Conservation (phyloP, 306 rosid species). For the Cicer arietinum region DNA sequence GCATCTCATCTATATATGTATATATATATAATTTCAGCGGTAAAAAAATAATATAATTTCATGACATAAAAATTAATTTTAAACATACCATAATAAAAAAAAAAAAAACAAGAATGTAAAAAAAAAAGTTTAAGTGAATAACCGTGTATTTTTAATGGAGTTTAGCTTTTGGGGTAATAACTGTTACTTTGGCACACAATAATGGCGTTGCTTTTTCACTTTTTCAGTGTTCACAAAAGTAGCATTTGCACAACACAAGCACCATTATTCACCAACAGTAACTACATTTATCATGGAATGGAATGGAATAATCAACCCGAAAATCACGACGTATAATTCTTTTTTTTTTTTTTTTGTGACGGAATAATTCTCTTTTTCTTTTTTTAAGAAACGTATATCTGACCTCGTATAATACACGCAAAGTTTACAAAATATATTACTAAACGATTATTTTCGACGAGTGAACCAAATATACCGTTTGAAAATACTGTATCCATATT, state of each 20-base stretch:
- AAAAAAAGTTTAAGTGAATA: no score
- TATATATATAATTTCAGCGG: no score
- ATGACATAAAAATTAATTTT: no score
- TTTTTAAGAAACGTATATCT: background rate
- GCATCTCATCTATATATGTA: no score
- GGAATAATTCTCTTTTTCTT: background rate
- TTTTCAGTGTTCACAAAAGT: constrained; percentile 22
- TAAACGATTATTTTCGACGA: no score
- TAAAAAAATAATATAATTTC: no score
- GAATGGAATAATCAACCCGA: constrained; percentile 21
- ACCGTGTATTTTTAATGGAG: background rate
- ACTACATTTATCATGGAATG: constrained; percentile 6
- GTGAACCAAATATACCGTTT: no score
- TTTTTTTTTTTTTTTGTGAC: background rate
- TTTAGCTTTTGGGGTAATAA: background rate
- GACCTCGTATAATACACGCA: no score
- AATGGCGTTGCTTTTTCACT: constrained; percentile 21
- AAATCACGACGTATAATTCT: constrained; percentile 15
- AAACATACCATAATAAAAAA: no score
- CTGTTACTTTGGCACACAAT: constrained; percentile 24
- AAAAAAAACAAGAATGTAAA: no score
- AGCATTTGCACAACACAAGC: background rate
- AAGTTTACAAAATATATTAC: no score
- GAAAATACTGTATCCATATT: no score
- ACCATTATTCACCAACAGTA: constrained; percentile 25